Base-by-base conservation (phyloP, 495 filamentous ascomycete genomes). In the Darksidea phi region DNA sequence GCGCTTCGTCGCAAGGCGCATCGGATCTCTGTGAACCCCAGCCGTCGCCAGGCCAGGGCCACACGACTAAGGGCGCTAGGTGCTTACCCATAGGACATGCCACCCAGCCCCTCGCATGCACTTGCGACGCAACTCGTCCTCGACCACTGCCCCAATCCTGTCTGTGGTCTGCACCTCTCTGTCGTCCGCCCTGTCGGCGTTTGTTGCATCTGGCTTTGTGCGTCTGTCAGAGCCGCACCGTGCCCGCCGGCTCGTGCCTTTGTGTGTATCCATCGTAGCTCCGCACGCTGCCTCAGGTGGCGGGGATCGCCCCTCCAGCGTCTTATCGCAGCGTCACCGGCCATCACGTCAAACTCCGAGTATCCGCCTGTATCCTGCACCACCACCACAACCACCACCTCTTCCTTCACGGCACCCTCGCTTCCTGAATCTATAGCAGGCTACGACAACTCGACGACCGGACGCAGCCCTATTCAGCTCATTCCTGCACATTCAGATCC, bases 271-370 rank as follows among this genome's bases (percentile, higher is more conserved):
- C 53, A 43, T 24, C 42, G 48, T 28, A 54, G 45, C 43, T 32
- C 28, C 28, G 28, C 28, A 10, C 28, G 28, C 64, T 59, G 54
- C 59, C 34, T 57, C 59, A 59, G 50, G 64, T 63, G 59, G 59
- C 54, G 59, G 64, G 63, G 49, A 63, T 67, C 64, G 59, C 59
- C 64, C 64, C 64, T 63, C 59, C 60, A 50, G 38, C 64, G 57
- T 51, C 64, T 67, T 67, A 67, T 67, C 64, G 64, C 64, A 63
- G 52, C 59, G 48, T 63, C 59, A 56, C 60, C 59, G 54, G 51
- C 59, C 64, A 23, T 67, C 7, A 26, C 12, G 48, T 24, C 59
- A 57, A 63, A 54, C 64, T 48, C 64, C 59, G 59, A 59, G 48
- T 52, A 63, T 48, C 59, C 60, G 60, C 46, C 32, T 50, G 42